Percentiles rank a stretch among this genome's conserved stretches.
Evolutionary conservation across 768 basidiomycete genomes (phyloP).

Genomic region (Tylopilus rubrobrunneus): DNA sequence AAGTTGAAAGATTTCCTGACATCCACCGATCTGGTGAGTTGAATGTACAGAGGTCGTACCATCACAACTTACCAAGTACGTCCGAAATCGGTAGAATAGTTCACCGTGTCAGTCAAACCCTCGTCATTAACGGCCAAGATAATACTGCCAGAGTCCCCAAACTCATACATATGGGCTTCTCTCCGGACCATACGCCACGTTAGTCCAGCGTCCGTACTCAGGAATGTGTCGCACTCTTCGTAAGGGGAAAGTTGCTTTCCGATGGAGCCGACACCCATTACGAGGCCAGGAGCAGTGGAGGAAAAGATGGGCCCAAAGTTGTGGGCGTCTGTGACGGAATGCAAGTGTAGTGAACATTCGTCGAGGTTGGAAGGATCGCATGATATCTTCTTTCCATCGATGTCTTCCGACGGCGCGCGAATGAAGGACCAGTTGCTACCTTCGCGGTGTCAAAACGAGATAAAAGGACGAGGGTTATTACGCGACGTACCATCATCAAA

Average conservation of each 20-base stretch:
- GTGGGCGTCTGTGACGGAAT: conserved; percentile 89
- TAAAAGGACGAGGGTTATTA: not conserved
- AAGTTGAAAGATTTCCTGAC: conserved; percentile 68
- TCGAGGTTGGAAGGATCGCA: conserved; percentile 59
- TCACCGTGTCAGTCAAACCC: conserved; percentile 59
- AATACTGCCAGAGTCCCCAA: conserved; percentile 86
- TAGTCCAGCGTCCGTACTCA: conserved; percentile 86
- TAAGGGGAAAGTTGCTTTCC: conserved; percentile 67
- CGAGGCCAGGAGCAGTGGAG: conserved; percentile 88
- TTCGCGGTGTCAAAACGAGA: conserved; percentile 11
- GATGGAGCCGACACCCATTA: conserved; percentile 95
- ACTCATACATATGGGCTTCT: conserved; percentile 91
- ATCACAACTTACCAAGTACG: conserved; percentile 64
- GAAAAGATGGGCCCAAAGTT: conserved; percentile 95
- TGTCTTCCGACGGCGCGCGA: conserved; percentile 53
- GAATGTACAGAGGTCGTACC: not conserved
- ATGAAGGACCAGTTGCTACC: conserved; percentile 77
- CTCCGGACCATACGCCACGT: conserved; percentile 75
- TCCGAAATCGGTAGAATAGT: conserved; percentile 83
- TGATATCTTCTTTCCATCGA: conserved; percentile 52
- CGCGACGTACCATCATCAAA: conserved; percentile 73
- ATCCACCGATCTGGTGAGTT: not conserved
- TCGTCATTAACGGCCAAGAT: conserved; percentile 85
- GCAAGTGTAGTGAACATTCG: conserved; percentile 81
- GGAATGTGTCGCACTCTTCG: conserved; percentile 88